Base-by-base conservation (phyloP, 2,329 filamentous ascomycete species). In the Xylaria arbuscula region DNA sequence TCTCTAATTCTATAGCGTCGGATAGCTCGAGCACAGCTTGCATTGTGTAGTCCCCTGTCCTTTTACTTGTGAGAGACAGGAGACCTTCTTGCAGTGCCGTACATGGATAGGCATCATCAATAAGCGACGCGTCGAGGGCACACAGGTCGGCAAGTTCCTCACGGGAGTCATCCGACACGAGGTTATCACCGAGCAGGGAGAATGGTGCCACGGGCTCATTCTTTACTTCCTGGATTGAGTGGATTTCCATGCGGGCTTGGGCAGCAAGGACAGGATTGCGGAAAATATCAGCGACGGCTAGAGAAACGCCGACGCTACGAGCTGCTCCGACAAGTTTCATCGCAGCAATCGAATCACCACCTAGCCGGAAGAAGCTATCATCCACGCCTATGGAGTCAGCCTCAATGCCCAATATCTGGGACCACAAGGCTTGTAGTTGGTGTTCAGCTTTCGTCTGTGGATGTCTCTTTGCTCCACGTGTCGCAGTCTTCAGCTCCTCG, bases 291-390 rank as follows among this genome's bases (percentile, higher is more conserved):
- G 50, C 50, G 15, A 53, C 50, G 8, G 24, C 28, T 28, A 53
- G 34, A 13, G 50, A 53, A 28, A 53, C 28, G 9, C 50, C 50
- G 15, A 53, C 28, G 5, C 50, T 28, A 34, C 50, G 50, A 53
- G 50, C 50, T 34, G 50, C 32, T 6, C 40, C 40, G 40, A 59
- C 56, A 28, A 59, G 42, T 47, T 48, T 47, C 56, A 59, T 59
- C 22, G 56, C 56, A 34, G 56, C 22, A 48, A 59, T 59, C 13
- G 56, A 59, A 22, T 59, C 56, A 6, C 56, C 56, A 48, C 56
- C 56, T 34, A 59, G 7, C 2, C 42, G 42, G 42, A 59, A 47
- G 22, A 59, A 59, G 24, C 32, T 59, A n/a, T 59, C 56, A 53
- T 53, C 50, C 24, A 53, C 28, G 9, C 50, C 50, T 32, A 53